Percentiles rank a stretch among this genome's conserved stretches.
phyloP scores from a whole-genome alignment of 2,329 filamentous ascomycete genomes.

The Sporothrix euskadiensis region DNA sequence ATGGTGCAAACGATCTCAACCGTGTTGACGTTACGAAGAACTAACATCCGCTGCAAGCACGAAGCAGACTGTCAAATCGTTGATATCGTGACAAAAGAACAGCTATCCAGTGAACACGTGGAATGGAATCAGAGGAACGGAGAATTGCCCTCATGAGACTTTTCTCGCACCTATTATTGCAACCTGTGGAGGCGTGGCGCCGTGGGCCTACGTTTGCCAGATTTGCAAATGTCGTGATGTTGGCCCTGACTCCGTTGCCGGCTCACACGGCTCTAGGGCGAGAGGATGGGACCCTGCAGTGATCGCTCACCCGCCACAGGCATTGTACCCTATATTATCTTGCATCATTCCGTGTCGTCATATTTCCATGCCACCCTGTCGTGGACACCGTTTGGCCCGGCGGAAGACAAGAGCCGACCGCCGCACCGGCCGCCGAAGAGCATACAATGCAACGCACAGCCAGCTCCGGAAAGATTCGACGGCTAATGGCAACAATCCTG shows the following conservation, averaged over 20 bases:
- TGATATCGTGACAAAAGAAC: too few relatives aligned
- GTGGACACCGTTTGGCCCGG: background rate
- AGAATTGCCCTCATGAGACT: background rate
- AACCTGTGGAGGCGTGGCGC: background rate
- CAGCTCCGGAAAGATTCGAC: background rate
- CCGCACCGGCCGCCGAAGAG: background rate
- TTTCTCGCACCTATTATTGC: background rate
- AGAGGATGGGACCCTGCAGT: background rate
- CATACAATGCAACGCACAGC: background rate
- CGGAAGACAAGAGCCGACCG: background rate
- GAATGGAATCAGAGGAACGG: too few relatives aligned
- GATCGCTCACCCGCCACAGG: background rate
- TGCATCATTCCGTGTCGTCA: background rate
- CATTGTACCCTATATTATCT: background rate
- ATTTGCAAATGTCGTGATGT: background rate
- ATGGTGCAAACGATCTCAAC: too few relatives aligned
- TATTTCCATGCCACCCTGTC: background rate
- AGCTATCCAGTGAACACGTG: too few relatives aligned
- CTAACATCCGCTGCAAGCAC: too few relatives aligned
- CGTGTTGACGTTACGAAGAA: too few relatives aligned
- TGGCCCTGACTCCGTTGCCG: background rate
- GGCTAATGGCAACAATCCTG: background rate
- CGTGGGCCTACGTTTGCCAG: background rate
- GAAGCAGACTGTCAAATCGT: too few relatives aligned
- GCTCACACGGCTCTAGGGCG: background rate